These are phyloP conservation scores for Cardamine occulta DNA, from an alignment of 345 rosid species.

Conservation along the genomic window DNA sequence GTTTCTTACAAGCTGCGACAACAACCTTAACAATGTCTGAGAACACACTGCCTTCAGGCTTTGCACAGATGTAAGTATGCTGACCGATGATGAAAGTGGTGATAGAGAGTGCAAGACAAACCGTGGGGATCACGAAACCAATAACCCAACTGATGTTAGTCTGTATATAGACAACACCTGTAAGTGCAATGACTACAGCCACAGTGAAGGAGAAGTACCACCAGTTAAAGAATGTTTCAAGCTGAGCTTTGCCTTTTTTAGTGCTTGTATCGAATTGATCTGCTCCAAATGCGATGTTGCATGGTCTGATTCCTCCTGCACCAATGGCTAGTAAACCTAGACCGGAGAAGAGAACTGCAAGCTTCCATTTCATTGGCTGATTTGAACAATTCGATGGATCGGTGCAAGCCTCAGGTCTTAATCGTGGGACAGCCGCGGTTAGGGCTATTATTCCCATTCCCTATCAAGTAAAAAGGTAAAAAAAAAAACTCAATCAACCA, in stretches of 20 bases:
- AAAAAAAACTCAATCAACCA: not conserved
- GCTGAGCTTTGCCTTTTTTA: constrained; percentile 53
- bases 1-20: constrained; percentile 53
- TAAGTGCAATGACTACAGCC: constrained; percentile 60
- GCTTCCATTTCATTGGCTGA: constrained; percentile 55
- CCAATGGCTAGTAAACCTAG: constrained; percentile 65
- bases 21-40: constrained; percentile 58
- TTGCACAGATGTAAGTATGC: constrained; percentile 49
- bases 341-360: constrained; percentile 48
- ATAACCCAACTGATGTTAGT: constrained; percentile 68
- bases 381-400: constrained; percentile 42
- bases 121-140: constrained; percentile 67
- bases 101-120: constrained; percentile 55
- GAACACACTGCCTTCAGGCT: constrained; percentile 66
- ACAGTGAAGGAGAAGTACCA: constrained; percentile 79
- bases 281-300: constrained; percentile 83
- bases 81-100: constrained; percentile 60
- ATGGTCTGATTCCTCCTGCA: constrained; percentile 74
- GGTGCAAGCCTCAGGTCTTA: constrained; percentile 55
- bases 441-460: constrained; percentile 67
- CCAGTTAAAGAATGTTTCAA: constrained; percentile 80
- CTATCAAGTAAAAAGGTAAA: constrained; percentile 32
- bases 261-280: constrained; percentile 70
- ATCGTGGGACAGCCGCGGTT: constrained; percentile 49
- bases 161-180: constrained; percentile 67